These are phyloP conservation scores for Skeletonema tropicum DNA, from an alignment of 108 stramenopile species.

Conservation along the genomic window DNA sequence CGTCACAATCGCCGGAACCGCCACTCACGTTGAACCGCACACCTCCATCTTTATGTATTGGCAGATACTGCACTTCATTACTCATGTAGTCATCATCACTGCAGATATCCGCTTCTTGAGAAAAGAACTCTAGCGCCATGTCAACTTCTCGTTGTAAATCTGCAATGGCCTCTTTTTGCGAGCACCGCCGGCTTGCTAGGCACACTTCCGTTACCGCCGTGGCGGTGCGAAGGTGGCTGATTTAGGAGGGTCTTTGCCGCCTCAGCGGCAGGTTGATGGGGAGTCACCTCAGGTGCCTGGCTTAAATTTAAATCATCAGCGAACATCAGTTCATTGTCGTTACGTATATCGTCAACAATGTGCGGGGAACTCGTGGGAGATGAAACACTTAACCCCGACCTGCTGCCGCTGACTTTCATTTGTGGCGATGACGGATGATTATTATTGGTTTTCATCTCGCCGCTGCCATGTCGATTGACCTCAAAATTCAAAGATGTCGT, in stretches of 20 bases:
- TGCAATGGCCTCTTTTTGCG: constrained; percentile 14
- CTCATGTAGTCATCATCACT: constrained; percentile 34
- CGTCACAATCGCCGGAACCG: not conserved
- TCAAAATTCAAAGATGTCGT: too few relatives aligned
- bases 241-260: not conserved
- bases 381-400: not conserved
- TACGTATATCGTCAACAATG: constrained; percentile 34
- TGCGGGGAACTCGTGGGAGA: constrained; percentile 2
- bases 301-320: constrained; percentile 6
- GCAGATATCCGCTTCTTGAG: constrained; percentile 19
- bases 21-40: not conserved
- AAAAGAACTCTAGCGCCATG: constrained; percentile 37
- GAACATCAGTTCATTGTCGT: constrained; percentile 27
- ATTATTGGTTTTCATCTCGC: not conserved
- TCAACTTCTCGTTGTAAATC: constrained; percentile 44
- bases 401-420: not conserved
- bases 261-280: not conserved
- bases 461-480: not conserved
- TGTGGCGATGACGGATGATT: not conserved
- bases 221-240: not conserved
- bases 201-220: not conserved
- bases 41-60: not conserved
- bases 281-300: not conserved
- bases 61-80: not conserved
- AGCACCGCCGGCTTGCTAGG: constrained; percentile 7